Conservation (phyloP, 179 eudicot species). For the Silene coronaria region DNA sequence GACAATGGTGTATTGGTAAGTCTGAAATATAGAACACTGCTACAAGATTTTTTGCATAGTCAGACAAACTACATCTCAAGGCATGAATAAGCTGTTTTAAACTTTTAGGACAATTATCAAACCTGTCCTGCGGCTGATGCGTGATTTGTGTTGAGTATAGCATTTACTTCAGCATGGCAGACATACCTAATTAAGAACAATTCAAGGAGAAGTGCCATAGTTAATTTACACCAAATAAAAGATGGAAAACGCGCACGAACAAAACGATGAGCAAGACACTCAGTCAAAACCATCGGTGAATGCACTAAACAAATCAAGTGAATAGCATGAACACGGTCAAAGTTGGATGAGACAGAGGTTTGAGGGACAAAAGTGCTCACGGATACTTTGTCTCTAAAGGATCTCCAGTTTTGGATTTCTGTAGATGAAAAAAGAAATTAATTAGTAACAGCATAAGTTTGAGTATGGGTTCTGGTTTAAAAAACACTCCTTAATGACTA, state of each 20-base stretch:
- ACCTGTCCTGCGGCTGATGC: slow-evolving; percentile 98
- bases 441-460: neutral
- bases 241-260: neutral
- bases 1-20: neutral
- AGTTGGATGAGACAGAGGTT: neutral
- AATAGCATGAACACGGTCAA: neutral
- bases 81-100: neutral
- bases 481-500: slow-evolving; percentile 12
- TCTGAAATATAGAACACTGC: neutral
- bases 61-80: neutral
- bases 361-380: slow-evolving; percentile 40
- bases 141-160: slow-evolving; percentile 84
- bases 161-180: slow-evolving; percentile 97
- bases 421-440: slow-evolving; percentile 9
- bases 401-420: slow-evolving; percentile 78
- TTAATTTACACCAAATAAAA: neutral
- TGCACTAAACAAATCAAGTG: neutral
- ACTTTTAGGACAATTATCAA: too few relatives aligned
- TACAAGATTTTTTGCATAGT: neutral
- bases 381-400: slow-evolving; percentile 91
- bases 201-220: neutral
- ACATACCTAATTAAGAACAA: slow-evolving; percentile 56
- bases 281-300: neutral
- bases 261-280: neutral
- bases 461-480: neutral